phyloP scores from a whole-genome alignment of 768 basidiomycete species.

The Leucocoprinus sp. region DNA sequence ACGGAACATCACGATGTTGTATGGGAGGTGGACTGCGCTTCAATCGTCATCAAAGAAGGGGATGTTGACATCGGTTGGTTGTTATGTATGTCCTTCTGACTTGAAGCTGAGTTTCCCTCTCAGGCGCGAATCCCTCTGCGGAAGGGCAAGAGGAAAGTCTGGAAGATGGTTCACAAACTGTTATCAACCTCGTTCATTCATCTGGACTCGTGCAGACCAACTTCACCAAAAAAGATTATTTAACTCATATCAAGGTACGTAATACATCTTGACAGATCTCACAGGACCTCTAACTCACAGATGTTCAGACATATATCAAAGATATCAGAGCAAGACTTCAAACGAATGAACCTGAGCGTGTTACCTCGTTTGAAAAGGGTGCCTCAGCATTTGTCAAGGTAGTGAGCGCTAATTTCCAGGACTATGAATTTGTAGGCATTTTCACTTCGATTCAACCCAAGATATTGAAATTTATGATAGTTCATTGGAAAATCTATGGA shows the following conservation, averaged over 20 bases:
- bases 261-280: neutral
- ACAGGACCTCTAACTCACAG: neutral
- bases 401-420: conserved; percentile 81
- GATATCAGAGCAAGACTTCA: conserved; percentile 61
- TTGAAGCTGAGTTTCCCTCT: neutral
- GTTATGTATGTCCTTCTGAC: neutral
- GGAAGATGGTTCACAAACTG: conserved; percentile 65
- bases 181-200: conserved; percentile 90
- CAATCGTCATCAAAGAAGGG: conserved; percentile 64
- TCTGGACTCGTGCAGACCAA: conserved; percentile 77
- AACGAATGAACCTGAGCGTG: conserved; percentile 46
- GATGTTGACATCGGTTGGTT: conserved; percentile 82
- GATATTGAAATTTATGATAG: conserved; percentile 24
- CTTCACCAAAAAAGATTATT: conserved; percentile 90
- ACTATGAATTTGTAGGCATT: conserved; percentile 80
- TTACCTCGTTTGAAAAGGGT: conserved; percentile 73
- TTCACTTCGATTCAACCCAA: neutral
- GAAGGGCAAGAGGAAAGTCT: conserved; percentile 80
- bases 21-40: conserved; percentile 79
- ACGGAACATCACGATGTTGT: conserved; percentile 72
- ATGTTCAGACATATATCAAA: conserved; percentile 85
- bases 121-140: conserved; percentile 88
- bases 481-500: conserved; percentile 71
- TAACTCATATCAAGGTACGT: conserved; percentile 71
- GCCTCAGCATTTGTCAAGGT: conserved; percentile 81